Base-by-base conservation (phyloP, 2,329 filamentous ascomycete genomes). In the Raffaelea deltoideospora region DNA sequence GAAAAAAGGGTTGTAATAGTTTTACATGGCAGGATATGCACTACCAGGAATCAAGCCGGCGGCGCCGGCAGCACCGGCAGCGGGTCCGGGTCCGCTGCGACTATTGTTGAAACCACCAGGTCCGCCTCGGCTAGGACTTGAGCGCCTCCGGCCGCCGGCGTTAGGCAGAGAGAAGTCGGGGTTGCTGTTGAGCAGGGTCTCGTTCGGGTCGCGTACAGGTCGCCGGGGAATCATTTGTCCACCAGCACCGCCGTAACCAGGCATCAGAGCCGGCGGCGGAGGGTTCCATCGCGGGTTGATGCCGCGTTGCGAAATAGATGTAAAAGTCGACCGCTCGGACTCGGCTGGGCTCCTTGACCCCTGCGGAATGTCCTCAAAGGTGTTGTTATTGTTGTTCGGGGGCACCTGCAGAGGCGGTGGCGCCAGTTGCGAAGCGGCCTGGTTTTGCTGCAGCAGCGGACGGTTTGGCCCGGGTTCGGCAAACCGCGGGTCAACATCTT, bases 401-500 rank as follows among this genome's bases (percentile, higher is more conserved):
- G 48, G 46, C 31, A 50, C 38, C 39, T 42, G 53, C 42, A 42
- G 46, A 36, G 45, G 41, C 49, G 50, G 30, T n/a, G 13, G 23
- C 7, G 8, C 3, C 19, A 21, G 17, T 17, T 5, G 28, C 15
- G 10, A 7, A 19, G 35, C 23, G n/a, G 22, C 24, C 43, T 36
- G 50, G 41, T 34, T 55, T 52, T 39, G 54, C 41, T 37, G 47
- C 41, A 30, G 43, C 40, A 11, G 33, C 24, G 8, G 31, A 11
- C 31, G 15, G 20, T 10, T 14, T 10, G 19, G 19, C 11, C 6
- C n/a, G 10, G 50, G 55, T 39, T 73, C 68, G 24, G 76, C 80
- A 50, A 95, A 96, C 39, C 77, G 81, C 31, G 88, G 86, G 46
- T 94, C 86, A 11, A 94, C 75, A 53, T 96, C 88, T 64, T 96